Percentiles rank a stretch among this genome's conserved stretches.
Conservation (phyloP, 2,329 filamentous ascomycete genomes). For the Zasmidium citrigriseum region DNA sequence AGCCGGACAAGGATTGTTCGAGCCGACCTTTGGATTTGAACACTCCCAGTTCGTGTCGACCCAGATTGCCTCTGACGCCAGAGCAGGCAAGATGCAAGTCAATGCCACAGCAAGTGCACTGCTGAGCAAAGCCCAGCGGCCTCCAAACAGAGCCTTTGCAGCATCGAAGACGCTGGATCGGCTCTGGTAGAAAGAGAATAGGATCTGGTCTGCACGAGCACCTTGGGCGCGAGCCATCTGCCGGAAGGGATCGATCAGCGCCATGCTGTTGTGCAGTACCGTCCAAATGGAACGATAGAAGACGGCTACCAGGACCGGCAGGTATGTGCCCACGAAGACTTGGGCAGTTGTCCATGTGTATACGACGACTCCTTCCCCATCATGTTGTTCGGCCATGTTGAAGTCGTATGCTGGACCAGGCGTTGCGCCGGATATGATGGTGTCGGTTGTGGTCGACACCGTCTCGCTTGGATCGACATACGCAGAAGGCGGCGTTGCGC, state of each 20-base stretch:
- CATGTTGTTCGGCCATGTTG: neutral
- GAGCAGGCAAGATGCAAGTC: slow-evolving; percentile 13
- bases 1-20: slow-evolving; percentile 12
- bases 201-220: neutral
- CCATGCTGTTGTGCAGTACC: neutral
- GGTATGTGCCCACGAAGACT: neutral
- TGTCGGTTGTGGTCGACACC: neutral
- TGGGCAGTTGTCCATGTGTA: neutral
- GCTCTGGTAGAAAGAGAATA: neutral
- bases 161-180: neutral
- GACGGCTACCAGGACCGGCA: neutral
- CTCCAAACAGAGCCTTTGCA: neutral
- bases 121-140: neutral
- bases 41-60: slow-evolving; percentile 16
- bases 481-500: neutral
- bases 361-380: neutral
- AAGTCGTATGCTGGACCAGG: neutral
- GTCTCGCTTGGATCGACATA: neutral
- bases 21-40: neutral
- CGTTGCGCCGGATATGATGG: neutral
- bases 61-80: slow-evolving; percentile 16
- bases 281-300: neutral
- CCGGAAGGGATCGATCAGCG: neutral
- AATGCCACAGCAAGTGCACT: slow-evolving; percentile 3
- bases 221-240: neutral